Evolutionary conservation across 306 rosid species (phyloP), one percentile per base, ranked within the genome.

Genomic region (Prosopis cineraria): DNA sequence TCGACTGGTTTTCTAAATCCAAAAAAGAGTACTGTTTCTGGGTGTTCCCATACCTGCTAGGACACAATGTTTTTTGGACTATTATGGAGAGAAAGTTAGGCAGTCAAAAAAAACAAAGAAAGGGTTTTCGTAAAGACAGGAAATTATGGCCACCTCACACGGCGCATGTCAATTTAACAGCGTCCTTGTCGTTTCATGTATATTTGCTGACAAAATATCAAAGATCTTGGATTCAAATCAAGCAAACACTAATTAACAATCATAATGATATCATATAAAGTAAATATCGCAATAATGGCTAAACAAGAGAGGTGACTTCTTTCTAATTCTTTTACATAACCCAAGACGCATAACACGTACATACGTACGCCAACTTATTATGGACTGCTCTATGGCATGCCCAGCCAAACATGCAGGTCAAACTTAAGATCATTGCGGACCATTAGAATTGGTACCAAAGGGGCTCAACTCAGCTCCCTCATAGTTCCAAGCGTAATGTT

Each of bases 121-220:
- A 80, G 41, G 78, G 72, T 2, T 29, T 60, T 36, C 25, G 50
- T 39, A n/a, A 62, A 68, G 71, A 37, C 63, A 75, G 39, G 22
- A 66, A 67, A 81, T 60, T 47, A 27, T 58, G 3, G 78, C 75
- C 73, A 8, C 50, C 66, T 69, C 76, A 56, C 30, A n/a, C n/a
- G 63, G 44, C 16, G n/a, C 65, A 53, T 65, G 78, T 66, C 79
- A 77, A 65, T 19, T 27, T 78, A 78, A 73, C 67, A 72, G 66
- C 76, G 53, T 13, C 58, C 1, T 68, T 83, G 80, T 78, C 86
- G 53, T 74, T 78, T 83, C 64, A 71, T 20, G n/a, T 24, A 79
- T 67, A 74, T 67, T 72, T 39, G 13, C 65, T 24, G 67, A 72
- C 30, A 52, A 68, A 73, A 71, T 19, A 6, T 71, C 44, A 7